phyloP scores from a whole-genome alignment of 352 stramenopile genomes.

The Phytophthora foliorum region DNA sequence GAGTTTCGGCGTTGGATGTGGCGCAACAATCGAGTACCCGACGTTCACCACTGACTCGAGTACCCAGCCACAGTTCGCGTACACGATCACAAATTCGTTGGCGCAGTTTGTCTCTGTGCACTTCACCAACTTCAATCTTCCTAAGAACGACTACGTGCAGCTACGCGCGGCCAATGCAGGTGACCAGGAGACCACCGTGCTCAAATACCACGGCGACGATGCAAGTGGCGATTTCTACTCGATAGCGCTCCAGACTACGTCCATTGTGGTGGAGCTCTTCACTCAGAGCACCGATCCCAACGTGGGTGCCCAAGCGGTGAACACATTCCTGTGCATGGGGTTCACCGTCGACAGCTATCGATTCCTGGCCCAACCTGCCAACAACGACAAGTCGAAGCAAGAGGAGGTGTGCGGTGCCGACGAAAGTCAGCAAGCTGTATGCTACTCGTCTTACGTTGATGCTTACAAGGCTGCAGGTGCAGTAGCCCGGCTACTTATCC shows the following conservation, averaged over 20 bases:
- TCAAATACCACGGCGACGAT: slow-evolving; percentile 50
- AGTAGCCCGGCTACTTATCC: slow-evolving; percentile 69
- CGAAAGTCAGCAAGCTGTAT: slow-evolving; percentile 66
- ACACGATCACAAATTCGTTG: slow-evolving; percentile 47
- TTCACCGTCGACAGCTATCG: slow-evolving; percentile 62
- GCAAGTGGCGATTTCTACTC: slow-evolving; percentile 46
- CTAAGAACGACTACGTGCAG: slow-evolving; percentile 63
- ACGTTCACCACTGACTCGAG: slow-evolving; percentile 19
- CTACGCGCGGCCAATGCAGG: slow-evolving; percentile 42
- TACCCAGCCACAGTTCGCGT: slow-evolving; percentile 43
- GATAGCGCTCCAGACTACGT: slow-evolving; percentile 44
- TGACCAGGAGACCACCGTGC: slow-evolving; percentile 35
- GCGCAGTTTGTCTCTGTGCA: slow-evolving; percentile 71
- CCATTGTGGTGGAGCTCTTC: slow-evolving; percentile 62
- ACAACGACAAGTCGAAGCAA: slow-evolving; percentile 25
- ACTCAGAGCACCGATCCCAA: slow-evolving; percentile 28
- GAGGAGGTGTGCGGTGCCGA: slow-evolving; percentile 76
- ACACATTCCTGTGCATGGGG: slow-evolving; percentile 46
- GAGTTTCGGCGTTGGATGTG: slow-evolving; percentile 48
- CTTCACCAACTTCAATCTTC: slow-evolving; percentile 73
- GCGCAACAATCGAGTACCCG: slow-evolving; percentile 31
- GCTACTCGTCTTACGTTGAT: slow-evolving; percentile 36
- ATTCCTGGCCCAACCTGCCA: slow-evolving; percentile 43
- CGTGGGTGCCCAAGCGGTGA: slow-evolving; percentile 33
- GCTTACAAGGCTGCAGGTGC: slow-evolving; percentile 44